A percentile compares a stretch with the other conserved stretches of the same genome.
Evolutionary conservation across 805 yeast species (phyloP).

Genomic region (Cyberlindnera subsufficiens): DNA sequence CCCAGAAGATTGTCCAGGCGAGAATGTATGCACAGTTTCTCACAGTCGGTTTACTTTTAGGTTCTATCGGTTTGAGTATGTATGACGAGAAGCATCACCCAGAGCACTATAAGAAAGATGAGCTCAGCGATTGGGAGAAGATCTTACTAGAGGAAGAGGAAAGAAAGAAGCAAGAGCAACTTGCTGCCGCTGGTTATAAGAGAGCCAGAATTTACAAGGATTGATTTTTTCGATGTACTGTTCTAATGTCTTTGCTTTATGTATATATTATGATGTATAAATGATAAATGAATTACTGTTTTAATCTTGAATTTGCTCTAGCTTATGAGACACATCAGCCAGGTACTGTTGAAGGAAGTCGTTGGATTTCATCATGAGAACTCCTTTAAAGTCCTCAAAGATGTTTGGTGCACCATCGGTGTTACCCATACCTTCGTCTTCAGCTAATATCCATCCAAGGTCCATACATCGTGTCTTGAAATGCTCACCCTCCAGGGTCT

Average conservation of each 20-base stretch:
- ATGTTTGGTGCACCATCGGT: too few species aligned
- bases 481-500: slow-evolving; percentile 6
- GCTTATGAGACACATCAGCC: not conserved
- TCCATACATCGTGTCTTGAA: not conserved
- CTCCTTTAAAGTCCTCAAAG: too few species aligned
- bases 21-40: slow-evolving; percentile 88
- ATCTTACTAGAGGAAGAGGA: slow-evolving; percentile 38
- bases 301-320: not conserved
- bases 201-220: slow-evolving; percentile 32
- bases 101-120: slow-evolving; percentile 29
- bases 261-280: not conserved
- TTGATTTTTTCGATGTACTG: slow-evolving; percentile 2
- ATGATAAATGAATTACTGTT: not conserved
- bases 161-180: slow-evolving; percentile 20
- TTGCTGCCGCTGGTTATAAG: slow-evolving; percentile 20
- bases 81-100: slow-evolving; percentile 55
- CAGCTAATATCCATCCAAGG: not conserved
- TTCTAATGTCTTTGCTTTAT: not conserved
- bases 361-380: too few species aligned
- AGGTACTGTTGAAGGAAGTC: too few species aligned
- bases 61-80: slow-evolving; percentile 59
- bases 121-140: slow-evolving; percentile 41
- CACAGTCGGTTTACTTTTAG: slow-evolving; percentile 65
- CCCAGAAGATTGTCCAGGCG: slow-evolving; percentile 83
- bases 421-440: not conserved